A percentile compares a stretch with the other conserved stretches of the same genome.
Evolutionary conservation across 2,329 filamentous ascomycete species (phyloP).

Genomic region (Paecilomyces dactylethromorphus): DNA sequence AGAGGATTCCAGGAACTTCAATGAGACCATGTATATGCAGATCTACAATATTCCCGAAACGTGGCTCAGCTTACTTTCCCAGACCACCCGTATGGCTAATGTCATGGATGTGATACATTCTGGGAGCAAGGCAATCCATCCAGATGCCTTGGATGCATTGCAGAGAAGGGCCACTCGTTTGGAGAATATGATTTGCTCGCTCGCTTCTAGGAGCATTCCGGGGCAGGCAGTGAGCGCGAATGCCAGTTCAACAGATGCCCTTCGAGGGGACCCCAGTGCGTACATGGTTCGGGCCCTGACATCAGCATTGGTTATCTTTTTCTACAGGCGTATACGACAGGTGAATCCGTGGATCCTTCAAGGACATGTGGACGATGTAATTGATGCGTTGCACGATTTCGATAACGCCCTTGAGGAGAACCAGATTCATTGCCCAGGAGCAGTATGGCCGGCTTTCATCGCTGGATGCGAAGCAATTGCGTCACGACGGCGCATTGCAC

Average conservation of each 20-base stretch:
- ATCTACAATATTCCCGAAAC: conserved; percentile 40
- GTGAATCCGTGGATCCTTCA: conserved; percentile 34
- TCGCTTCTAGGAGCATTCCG: conserved; percentile 12
- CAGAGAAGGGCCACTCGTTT: conserved; percentile 21
- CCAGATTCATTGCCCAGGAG: conserved; percentile 18
- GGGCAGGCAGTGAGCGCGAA: conserved; percentile 2
- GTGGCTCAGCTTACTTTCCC: conserved; percentile 39
- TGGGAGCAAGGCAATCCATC: conserved; percentile 11
- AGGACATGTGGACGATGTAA: conserved; percentile 29
- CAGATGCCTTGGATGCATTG: conserved; percentile 20
- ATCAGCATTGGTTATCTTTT: conserved; percentile 35
- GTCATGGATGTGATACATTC: conserved; percentile 21
- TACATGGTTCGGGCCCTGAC: conserved; percentile 35
- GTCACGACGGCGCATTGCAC: conserved; percentile 10
- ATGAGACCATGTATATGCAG: conserved; percentile 31
- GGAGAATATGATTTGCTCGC: conserved; percentile 29
- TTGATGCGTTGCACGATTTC: conserved; percentile 23
- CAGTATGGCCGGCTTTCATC: conserved; percentile 35
- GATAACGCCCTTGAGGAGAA: conserved; percentile 9
- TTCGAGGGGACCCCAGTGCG: conserved; percentile 12
- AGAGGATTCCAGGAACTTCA: conserved; percentile 25
- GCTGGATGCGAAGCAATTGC: conserved; percentile 34
- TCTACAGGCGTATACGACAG: conserved; percentile 35
- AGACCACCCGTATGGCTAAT: conserved; percentile 38
- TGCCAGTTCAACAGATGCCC: conserved; percentile 1